Base-by-base conservation (phyloP, 2,329 filamentous ascomycete genomes). In the Aspergillus sergii region DNA sequence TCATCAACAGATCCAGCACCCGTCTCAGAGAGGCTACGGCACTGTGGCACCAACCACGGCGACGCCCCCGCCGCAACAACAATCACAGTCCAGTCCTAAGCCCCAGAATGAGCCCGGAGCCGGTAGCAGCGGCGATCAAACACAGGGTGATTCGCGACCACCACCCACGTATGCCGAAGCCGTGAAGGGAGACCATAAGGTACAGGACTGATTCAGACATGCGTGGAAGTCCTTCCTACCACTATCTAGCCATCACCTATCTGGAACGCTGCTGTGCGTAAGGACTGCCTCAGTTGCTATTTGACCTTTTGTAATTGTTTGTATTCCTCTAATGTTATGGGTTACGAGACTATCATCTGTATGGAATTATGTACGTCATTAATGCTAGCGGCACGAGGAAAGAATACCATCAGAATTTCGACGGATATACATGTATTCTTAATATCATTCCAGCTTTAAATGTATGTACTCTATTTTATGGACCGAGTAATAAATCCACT, bases 81-180 rank as follows among this genome's bases (percentile, higher is more conserved):
- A 61, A 9, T 62, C 67, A 43, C 66, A 70, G 36, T 53, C 66
- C n/a, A 59, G 66, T 48, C 63, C 69, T 12, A 68, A 71, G 41
- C 66, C 67, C 5, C 72, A 75, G 53, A 67, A 70, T 10, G 64
- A 64, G 56, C 65, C 68, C 6, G 62, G 61, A 41, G 67, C 68
- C 39, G 72, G 71, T 45, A 68, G 73, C 64, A 76, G 73, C 73
- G 74, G 72, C 68, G 72, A 73, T 61, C 72, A 70, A 48, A 67
- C 69, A 68, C 70, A 71, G 67, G 74, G 76, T 60, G 78, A 65
- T 71, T 74, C 80, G 78, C 68, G 78, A 79, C 36, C 80, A 43
- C 94, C 94, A 48, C 94, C 95, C 4, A 92, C 90, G 16, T 98
- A 98, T 78, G 91, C 91, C 19, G 92, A 97, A 79, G 94, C 93